These are phyloP conservation scores for Geotrichum klebahnii DNA, from an alignment of 1,139 yeast genomes.

Conservation along the genomic window DNA sequence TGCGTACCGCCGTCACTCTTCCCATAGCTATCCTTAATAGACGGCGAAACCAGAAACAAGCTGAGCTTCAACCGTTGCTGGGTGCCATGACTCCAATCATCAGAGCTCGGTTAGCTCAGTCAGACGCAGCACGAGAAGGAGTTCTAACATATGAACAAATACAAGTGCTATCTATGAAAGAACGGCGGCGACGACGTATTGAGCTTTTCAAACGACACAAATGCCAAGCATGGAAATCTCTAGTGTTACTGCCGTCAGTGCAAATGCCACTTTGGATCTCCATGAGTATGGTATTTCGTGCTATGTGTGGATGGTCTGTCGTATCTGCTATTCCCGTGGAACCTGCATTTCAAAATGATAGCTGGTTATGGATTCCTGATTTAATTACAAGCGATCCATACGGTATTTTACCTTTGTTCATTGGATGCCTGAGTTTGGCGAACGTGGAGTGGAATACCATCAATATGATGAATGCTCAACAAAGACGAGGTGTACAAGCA, in stretches of 20 bases:
- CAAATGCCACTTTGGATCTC: conserved; percentile 89
- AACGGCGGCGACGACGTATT: conserved; percentile 69
- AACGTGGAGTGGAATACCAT: conserved; percentile 76
- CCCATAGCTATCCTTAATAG: conserved; percentile 77
- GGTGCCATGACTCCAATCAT: conserved; percentile 73
- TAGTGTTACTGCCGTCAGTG: conserved; percentile 60
- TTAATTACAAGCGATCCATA: conserved; percentile 59
- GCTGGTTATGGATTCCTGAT: conserved; percentile 57
- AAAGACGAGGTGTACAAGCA: conserved; percentile 33
- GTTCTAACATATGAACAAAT: conserved; percentile 70
- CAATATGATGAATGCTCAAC: conserved; percentile 46
- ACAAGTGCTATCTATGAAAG: conserved; percentile 66
- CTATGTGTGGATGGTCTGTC: conserved; percentile 66
- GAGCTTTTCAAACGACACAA: conserved; percentile 57
- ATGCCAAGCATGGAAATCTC: conserved; percentile 78
- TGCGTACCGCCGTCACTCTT: conserved; percentile 64
- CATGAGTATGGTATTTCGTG: conserved; percentile 70
- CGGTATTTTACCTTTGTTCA: conserved; percentile 60
- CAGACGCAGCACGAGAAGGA: conserved; percentile 42
- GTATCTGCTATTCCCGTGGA: conserved; percentile 49
- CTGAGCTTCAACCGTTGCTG: conserved; percentile 56
- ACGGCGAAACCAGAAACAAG: conserved; percentile 63
- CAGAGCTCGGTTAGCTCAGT: conserved; percentile 62
- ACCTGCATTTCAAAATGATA: conserved; percentile 46
- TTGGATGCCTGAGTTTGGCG: conserved; percentile 66